Evolutionary conservation across 1,139 yeast species (phyloP), one percentile per base, ranked within the genome.

Genomic region (Pichia inconspicua): DNA sequence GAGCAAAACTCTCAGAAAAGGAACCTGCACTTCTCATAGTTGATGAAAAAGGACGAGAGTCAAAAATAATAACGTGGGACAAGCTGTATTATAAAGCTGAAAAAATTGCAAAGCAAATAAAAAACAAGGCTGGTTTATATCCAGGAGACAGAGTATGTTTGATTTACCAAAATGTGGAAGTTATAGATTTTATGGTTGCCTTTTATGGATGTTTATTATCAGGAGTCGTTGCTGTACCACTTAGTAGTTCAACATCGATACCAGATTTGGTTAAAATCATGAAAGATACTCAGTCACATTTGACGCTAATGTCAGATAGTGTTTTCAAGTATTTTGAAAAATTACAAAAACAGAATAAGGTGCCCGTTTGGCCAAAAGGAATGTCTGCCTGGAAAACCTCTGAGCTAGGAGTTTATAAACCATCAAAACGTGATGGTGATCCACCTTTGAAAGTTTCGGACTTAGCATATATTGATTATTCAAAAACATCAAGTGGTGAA

Each of bases 211-310:
- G 97, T 62, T 88, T 92, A 58, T 71, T 92, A 54, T 95, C 97
- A 0, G 96, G 96, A 1, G 86, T 88, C 38, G 90, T 94, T 1
- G 97, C 97, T 0, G 94, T 94, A 11, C 98, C 98, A 0, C 79
- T 89, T 41, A 85, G 86, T 47, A 84, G 89, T 46, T 84, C 84
- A 47, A 62, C 68, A 1, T 73, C 78, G 14, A 79, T 84, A 41
- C 71, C 70, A 46, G 96, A 88, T 56, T 80, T 87, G 46, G 72
- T 81, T 22, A 82, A 80, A 51, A 84, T 90, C 40, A 76, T 92
- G 62, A 76, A 76, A 45, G 73, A 78, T 43, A 87, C 97, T 0
- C 86, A 83, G 52, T 75, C 95, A 0, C 89, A 84, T 61, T 69
- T 87, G 51, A 82, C 90, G 44, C 69, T 94, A 39, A 83, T 89